Conservation (phyloP, 345 rosid species). For the Populus ilicifolia region DNA sequence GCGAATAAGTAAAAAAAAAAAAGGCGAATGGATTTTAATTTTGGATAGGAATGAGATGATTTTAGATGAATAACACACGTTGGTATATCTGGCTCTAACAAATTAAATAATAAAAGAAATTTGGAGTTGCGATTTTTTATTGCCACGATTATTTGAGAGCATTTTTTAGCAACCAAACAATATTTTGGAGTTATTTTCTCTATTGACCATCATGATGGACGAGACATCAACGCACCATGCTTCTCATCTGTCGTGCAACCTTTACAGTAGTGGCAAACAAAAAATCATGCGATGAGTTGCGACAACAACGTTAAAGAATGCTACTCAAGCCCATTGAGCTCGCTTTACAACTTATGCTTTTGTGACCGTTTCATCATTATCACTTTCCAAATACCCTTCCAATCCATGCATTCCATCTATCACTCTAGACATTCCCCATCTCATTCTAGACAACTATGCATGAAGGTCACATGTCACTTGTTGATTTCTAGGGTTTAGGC, state of each 20-base stretch:
- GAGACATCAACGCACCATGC: neutral
- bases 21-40: too few species aligned
- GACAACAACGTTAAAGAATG: conserved; percentile 2
- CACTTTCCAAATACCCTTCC: neutral
- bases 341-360: neutral
- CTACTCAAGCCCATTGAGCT: neutral
- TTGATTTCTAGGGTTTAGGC: too few species aligned
- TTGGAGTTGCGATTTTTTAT: too few species aligned
- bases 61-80: too few species aligned
- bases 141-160: too few species aligned
- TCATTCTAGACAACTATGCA: too few species aligned
- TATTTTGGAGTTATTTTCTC: too few species aligned
- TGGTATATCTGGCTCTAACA: too few species aligned
- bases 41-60: too few species aligned
- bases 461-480: conserved; percentile 12
- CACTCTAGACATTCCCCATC: conserved; percentile 1
- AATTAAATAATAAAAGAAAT: too few species aligned
- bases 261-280: conserved; percentile 12
- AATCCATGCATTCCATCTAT: neutral
- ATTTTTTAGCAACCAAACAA: too few species aligned
- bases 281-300: neutral
- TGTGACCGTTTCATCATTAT: neutral
- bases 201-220: neutral
- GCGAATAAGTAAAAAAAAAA: too few species aligned
- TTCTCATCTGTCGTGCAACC: neutral